Evolutionary conservation across 106 monocot species (phyloP).

Genomic region (Hemerocallis citrina): DNA sequence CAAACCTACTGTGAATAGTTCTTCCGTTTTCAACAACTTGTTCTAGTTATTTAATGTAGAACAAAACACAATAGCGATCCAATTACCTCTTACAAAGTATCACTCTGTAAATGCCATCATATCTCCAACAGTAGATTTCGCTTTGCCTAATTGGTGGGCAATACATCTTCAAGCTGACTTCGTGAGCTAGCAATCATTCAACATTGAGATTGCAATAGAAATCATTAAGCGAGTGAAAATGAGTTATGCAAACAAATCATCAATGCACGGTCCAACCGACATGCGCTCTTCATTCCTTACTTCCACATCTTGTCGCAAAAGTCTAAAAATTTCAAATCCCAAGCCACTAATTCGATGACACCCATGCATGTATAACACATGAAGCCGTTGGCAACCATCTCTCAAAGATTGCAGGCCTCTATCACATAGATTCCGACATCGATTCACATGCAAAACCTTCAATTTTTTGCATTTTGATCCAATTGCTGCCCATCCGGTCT

Average conservation of each 20-base stretch:
- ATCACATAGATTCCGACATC: slow-evolving; percentile 68
- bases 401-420: slow-evolving; percentile 38
- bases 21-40: no score
- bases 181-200: no score
- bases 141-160: no score
- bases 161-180: no score
- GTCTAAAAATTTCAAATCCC: slow-evolving; percentile 49
- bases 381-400: slow-evolving; percentile 36
- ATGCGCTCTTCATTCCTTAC: slow-evolving; percentile 44
- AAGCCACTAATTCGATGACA: slow-evolving; percentile 39
- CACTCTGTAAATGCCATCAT: no score
- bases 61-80: no score
- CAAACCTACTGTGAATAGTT: no score
- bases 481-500: slow-evolving; percentile 58
- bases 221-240: no score
- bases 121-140: no score
- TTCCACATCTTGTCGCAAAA: slow-evolving; percentile 46
- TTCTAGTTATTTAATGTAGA: no score
- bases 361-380: slow-evolving; percentile 51
- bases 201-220: no score
- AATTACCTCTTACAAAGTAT: no score
- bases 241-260: slow-evolving; percentile 31
- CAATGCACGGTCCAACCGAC: slow-evolving; percentile 43
- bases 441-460: slow-evolving; percentile 62
- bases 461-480: slow-evolving; percentile 43